These are phyloP conservation scores for Chytridium lagenaria DNA, from an alignment of 371 early-diverging fungal genomes.

Conservation along the genomic window DNA sequence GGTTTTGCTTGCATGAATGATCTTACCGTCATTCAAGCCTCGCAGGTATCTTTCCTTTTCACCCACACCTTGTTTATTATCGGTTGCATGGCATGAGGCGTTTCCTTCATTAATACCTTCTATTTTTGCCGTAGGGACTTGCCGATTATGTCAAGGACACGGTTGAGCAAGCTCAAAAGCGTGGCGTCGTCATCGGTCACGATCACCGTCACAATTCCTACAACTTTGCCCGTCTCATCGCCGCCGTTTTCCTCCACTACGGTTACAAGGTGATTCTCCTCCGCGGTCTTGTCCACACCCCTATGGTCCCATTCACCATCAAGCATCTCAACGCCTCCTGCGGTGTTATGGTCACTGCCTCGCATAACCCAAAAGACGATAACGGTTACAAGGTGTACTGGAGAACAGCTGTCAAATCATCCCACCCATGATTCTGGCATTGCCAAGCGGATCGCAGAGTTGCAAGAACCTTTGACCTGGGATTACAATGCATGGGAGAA, in stretches of 20 bases:
- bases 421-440: constrained; percentile 88
- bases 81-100: too few relatives aligned
- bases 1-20: constrained; percentile 96
- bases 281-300: constrained; percentile 81
- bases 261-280: constrained; percentile 88
- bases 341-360: constrained; percentile 98
- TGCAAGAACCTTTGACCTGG: constrained; percentile 63
- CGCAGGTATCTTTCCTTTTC: constrained; percentile 61
- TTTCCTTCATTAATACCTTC: background rate
- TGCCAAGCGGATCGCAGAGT: constrained; percentile 65
- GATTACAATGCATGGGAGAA: constrained; percentile 66
- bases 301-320: constrained; percentile 88
- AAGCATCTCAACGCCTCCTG: constrained; percentile 75
- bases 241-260: constrained; percentile 79
- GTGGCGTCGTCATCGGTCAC: constrained; percentile 93
- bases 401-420: constrained; percentile 93
- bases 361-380: constrained; percentile 97
- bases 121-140: constrained; percentile 35
- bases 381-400: constrained; percentile 98
- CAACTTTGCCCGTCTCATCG: constrained; percentile 84
- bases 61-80: background rate
- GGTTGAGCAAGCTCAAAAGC: constrained; percentile 54
- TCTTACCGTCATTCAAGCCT: constrained; percentile 89
- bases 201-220: constrained; percentile 92
- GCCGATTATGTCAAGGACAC: constrained; percentile 34